These are phyloP conservation scores for Eremomyces bilateralis DNA, from an alignment of 495 filamentous ascomycete genomes.

Conservation along the genomic window DNA sequence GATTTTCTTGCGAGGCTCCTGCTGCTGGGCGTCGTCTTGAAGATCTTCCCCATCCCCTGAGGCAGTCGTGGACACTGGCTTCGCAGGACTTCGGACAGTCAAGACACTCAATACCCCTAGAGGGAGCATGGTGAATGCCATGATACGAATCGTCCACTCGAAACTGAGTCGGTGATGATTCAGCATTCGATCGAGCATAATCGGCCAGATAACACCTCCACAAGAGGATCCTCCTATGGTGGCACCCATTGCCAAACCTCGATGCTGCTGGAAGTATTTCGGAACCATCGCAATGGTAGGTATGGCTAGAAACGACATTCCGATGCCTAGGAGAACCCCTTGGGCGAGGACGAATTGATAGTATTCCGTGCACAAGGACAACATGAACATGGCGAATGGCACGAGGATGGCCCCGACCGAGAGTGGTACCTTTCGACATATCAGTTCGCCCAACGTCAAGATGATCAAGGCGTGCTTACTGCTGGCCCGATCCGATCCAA, in stretches of 20 bases:
- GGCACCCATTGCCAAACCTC: slow-evolving; percentile 32
- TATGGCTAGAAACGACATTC: slow-evolving; percentile 26
- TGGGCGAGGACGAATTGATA: slow-evolving; percentile 41
- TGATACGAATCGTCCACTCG: slow-evolving; percentile 35
- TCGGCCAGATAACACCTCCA: slow-evolving; percentile 17
- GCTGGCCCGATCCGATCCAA: slow-evolving; percentile 29
- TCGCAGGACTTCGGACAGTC: slow-evolving; percentile 21
- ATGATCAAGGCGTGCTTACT: slow-evolving; percentile 11
- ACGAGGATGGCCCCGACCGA: background rate
- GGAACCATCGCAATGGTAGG: slow-evolving; percentile 30
- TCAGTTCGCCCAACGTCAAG: slow-evolving; percentile 1
- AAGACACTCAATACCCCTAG: slow-evolving; percentile 23
- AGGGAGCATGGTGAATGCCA: slow-evolving; percentile 33
- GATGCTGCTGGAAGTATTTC: slow-evolving; percentile 31
- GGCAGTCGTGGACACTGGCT: no score
- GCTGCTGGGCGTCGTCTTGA: slow-evolving; percentile 19
- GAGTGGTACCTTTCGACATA: slow-evolving; percentile 21
- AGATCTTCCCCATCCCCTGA: slow-evolving; percentile 19
- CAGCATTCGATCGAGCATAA: slow-evolving; percentile 12
- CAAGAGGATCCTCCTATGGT: slow-evolving; percentile 28
- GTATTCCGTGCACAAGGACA: slow-evolving; percentile 31
- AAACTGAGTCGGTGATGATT: slow-evolving; percentile 24
- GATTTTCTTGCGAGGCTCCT: slow-evolving; percentile 11
- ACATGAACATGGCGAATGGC: slow-evolving; percentile 29
- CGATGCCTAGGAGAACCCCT: slow-evolving; percentile 30